Evolutionary conservation across 768 basidiomycete genomes (phyloP).

Genomic region (Russula earlei): DNA sequence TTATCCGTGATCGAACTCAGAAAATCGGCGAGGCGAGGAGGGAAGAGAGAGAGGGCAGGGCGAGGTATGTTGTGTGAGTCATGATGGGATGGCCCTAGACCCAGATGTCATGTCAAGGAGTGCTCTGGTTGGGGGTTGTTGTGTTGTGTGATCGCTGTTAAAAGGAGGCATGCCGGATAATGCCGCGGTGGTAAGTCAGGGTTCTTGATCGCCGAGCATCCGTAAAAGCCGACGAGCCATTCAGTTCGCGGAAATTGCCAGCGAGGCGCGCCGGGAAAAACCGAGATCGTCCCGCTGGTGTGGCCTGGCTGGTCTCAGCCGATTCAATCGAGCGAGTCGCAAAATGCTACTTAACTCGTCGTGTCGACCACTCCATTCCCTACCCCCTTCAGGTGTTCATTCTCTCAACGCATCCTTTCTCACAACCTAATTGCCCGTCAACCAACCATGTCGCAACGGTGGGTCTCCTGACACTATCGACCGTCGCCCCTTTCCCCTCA

Average conservation of each 20-base stretch:
- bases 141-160: not conserved
- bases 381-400: not conserved
- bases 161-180: not conserved
- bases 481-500: not conserved
- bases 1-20: not conserved
- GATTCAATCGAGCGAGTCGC: not conserved
- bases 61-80: not conserved
- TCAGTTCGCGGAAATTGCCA: not conserved
- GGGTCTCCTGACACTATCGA: not conserved
- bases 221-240: conserved; percentile 17
- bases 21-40: not conserved
- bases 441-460: not conserved
- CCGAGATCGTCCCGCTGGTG: conserved; percentile 6
- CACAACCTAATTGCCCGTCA: not conserved
- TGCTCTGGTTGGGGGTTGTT: not conserved
- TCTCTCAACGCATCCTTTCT: not conserved
- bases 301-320: not conserved
- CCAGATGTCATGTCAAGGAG: not conserved
- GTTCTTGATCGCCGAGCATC: conserved; percentile 18
- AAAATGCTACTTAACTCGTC: conserved; percentile 14
- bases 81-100: not conserved
- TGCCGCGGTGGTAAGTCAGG: conserved; percentile 5
- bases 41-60: not conserved
- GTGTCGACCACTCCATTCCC: not conserved
- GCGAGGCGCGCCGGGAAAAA: not conserved